Evolutionary conservation across 805 yeast genomes (phyloP).

Genomic region (Yamadazyma philogaea): DNA sequence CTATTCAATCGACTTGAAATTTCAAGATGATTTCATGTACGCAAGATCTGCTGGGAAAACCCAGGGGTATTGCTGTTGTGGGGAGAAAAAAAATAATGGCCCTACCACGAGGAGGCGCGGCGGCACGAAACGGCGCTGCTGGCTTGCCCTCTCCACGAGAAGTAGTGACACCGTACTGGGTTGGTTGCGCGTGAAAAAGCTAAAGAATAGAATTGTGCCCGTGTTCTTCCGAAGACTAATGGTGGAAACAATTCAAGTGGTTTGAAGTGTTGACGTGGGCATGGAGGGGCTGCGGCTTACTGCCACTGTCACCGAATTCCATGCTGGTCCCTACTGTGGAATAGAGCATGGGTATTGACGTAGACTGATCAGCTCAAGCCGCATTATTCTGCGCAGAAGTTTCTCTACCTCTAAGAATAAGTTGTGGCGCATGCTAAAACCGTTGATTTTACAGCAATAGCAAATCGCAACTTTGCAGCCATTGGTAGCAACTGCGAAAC

Average conservation of each 20-base stretch:
- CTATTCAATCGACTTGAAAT: slow-evolving; percentile 1
- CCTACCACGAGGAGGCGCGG: not conserved
- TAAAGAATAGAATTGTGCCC: not conserved
- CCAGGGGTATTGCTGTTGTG: not conserved
- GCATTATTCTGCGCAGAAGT: not conserved
- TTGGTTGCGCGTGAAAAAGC: not conserved
- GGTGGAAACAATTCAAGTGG: not conserved
- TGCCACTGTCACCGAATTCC: not conserved
- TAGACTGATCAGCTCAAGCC: too few relatives aligned
- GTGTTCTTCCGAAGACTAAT: not conserved
- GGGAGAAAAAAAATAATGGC: not conserved
- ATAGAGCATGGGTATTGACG: not conserved
- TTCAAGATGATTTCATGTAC: not conserved
- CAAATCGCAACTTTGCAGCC: slow-evolving; percentile 4
- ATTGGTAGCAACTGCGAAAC: not conserved
- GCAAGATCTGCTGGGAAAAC: not conserved
- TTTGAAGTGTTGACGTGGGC: not conserved
- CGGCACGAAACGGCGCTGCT: not conserved
- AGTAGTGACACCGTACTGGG: too few relatives aligned
- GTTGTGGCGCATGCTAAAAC: not conserved
- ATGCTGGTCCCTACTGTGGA: not conserved
- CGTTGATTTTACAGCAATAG: not conserved
- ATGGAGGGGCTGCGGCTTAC: not conserved
- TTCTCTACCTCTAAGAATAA: too few relatives aligned
- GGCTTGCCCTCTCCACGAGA: not conserved